Base-by-base conservation (phyloP, 2,329 filamentous ascomycete species). In the Basipetospora chlamydospora region DNA sequence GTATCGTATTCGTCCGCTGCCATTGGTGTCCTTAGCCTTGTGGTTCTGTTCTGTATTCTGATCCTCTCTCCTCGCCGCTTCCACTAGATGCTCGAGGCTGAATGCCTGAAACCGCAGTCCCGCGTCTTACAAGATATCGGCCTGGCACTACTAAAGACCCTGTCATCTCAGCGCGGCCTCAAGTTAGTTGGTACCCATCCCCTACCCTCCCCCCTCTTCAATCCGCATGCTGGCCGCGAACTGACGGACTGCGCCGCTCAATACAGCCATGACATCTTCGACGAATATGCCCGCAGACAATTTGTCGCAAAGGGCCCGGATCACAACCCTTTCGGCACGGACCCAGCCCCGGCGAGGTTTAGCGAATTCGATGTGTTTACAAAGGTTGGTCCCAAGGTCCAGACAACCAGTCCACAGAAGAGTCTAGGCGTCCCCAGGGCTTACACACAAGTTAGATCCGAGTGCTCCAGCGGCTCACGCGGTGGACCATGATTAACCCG, bases 111-210 rank as follows among this genome's bases (percentile, higher is more conserved):
- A 52, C 78, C 80, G 13, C 66, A 75, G 22, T 92, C 87, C 1
- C 70, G 74, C 30, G 70, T 78, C 44, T 67, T 98, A 13, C 64
- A 80, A 42, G 75, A 88, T 39, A 84, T 96, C 47, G 88, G 85
- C 25, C 69, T 98, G 31, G 76, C 81, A 38, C 66, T 96, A 15
- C 73, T 96, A 41, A 95, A 95, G 67, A 86, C 81, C 53, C 78
- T 95, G 34, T 95, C 90, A 22, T 94, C 87, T 41, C 86, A 95
- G 62, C 80, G 87, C 44, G 87, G 87, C 44, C 65, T 96, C 33
- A 92, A 80, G 86, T 94, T 72, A 46, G 82, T 68, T 42, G n/a
- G n/a, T n/a, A n/a, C 28, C 22, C 22, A 23, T 6, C 22, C 22
- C 22, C 22, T 23, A 11, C 22, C 22, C 22, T 23, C 23, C 33